Evolutionary conservation across 1,284 basidiomycete species (phyloP), one percentile per base, ranked within the genome.

Genomic region (Grifola frondosa): DNA sequence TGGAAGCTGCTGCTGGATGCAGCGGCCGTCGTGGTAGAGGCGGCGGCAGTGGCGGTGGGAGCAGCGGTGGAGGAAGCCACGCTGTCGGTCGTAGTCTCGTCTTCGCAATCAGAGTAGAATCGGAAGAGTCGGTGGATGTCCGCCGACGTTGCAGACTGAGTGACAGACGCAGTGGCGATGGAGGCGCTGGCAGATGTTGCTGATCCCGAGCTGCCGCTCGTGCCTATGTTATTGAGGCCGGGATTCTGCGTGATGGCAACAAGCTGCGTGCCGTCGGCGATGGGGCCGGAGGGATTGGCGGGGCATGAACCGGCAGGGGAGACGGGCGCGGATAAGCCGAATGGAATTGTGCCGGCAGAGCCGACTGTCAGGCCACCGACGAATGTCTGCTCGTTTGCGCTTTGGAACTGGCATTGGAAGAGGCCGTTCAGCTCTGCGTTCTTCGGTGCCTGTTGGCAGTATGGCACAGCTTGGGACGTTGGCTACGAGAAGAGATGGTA

Each of bases 221-320:
- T 42, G 43, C n/a, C n/a, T n/a, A 42, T 39, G 40, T 48, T 43
- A 11, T 54, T 17, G 23, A 64, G 52, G 40, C 77, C 75, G 37
- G 75, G 73, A 53, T 66, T 63, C 35, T 66, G 61, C 2, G 68
- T 69, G 43, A 77, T 60, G 47, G 67, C 66, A 36, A 62, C 64
- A 19, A 81, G 67, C 60, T 80, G 78, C 10, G 60, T 51, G 28
- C 80, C 79, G 55, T 80, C 79, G 2, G 78, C 42, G 32, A 73
- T 60, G 34, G 70, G 67, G 2, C 68, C 69, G 12, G 46, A 44
- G 3, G 67, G 49, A 49, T 69, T 56, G 6, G 69, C 70, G 22
- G 68, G 67, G 59, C 70, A 71, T 10, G 67, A 68, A 12, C 70
- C 70, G 1, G 66, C 48, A 2, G 70, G 68, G 49, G 54, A 65